Conservation (phyloP, 306 rosid species). For the Cicer bijugum region DNA sequence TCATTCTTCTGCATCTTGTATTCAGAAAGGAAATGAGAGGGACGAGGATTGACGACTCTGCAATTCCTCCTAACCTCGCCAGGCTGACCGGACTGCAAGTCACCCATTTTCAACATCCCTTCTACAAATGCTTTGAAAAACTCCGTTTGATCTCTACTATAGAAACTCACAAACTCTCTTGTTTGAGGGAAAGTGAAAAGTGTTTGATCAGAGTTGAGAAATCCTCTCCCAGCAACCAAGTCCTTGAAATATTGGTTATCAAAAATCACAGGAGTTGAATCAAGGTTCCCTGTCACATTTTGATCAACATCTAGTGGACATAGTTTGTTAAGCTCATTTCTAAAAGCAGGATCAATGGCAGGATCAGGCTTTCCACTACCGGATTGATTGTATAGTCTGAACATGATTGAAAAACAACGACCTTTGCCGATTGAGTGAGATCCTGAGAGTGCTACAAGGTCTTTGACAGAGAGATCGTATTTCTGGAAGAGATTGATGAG, state of each 20-base stretch:
- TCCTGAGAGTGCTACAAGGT: slow-evolving; percentile 87
- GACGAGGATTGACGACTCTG: slow-evolving; percentile 59
- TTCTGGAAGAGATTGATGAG: slow-evolving; percentile 67
- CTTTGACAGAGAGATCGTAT: slow-evolving; percentile 58
- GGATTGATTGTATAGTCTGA: slow-evolving; percentile 82
- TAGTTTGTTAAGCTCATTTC: slow-evolving; percentile 57
- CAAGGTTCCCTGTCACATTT: slow-evolving; percentile 74
- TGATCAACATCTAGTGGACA: slow-evolving; percentile 74
- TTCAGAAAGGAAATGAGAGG: slow-evolving; percentile 7
- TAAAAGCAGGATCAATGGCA: slow-evolving; percentile 55
- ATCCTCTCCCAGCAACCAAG: slow-evolving; percentile 77
- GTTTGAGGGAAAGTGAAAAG: slow-evolving; percentile 62
- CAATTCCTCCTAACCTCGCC: slow-evolving; percentile 85
- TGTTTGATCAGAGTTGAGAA: slow-evolving; percentile 83
- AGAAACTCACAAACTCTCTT: slow-evolving; percentile 53
- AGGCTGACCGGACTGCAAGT: slow-evolving; percentile 62
- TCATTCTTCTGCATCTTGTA: background rate
- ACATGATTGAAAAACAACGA: slow-evolving; percentile 91
- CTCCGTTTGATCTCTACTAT: slow-evolving; percentile 47
- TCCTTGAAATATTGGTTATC: slow-evolving; percentile 93
- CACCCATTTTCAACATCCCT: slow-evolving; percentile 88
- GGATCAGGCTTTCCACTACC: slow-evolving; percentile 82
- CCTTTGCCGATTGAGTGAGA: slow-evolving; percentile 84
- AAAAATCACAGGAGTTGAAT: slow-evolving; percentile 70
- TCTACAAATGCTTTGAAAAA: slow-evolving; percentile 69